Evolutionary conservation across 352 stramenopile genomes (phyloP).

Genomic region (Pythium aquatile): DNA sequence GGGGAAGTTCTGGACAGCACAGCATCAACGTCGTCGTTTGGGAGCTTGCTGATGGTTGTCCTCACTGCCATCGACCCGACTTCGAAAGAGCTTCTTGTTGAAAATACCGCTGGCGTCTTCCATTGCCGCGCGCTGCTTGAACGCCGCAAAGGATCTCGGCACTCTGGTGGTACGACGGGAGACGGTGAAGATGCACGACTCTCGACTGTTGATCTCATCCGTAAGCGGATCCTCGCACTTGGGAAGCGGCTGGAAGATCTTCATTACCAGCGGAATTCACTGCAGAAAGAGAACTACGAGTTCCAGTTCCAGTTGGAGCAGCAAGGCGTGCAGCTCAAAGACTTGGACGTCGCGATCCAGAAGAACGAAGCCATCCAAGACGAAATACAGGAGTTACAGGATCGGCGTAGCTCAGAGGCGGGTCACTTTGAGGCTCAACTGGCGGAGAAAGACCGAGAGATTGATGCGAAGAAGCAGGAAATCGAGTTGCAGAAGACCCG

Average conservation of each 20-base stretch:
- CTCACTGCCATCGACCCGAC: constrained; percentile 42
- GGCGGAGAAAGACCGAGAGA: constrained; percentile 27
- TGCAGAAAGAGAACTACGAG: constrained; percentile 78
- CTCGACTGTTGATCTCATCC: constrained; percentile 46
- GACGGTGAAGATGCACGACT: constrained; percentile 10
- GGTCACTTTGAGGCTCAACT: constrained; percentile 21
- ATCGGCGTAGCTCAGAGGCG: constrained; percentile 17
- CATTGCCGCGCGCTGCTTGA: constrained; percentile 57
- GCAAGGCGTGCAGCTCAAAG: constrained; percentile 42
- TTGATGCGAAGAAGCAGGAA: constrained; percentile 32
- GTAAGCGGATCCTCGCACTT: constrained; percentile 55
- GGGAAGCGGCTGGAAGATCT: constrained; percentile 67
- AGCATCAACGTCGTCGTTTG: constrained; percentile 24
- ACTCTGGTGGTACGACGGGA: constrained; percentile 1
- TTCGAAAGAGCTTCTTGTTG: constrained; percentile 36
- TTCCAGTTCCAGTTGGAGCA: constrained; percentile 67
- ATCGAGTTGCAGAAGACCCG: constrained; percentile 29
- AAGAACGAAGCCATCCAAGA: constrained; percentile 41
- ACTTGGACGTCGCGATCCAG: constrained; percentile 39
- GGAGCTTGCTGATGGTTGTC: constrained; percentile 42
- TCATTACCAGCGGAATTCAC: constrained; percentile 63
- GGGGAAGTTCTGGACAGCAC: constrained; percentile 29
- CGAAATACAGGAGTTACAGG: constrained; percentile 35
- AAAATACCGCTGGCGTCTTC: constrained; percentile 44
- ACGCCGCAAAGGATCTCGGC: constrained; percentile 25